Base-by-base conservation (phyloP, 106 monocot species). In the Dioscorea dumetorum region DNA sequence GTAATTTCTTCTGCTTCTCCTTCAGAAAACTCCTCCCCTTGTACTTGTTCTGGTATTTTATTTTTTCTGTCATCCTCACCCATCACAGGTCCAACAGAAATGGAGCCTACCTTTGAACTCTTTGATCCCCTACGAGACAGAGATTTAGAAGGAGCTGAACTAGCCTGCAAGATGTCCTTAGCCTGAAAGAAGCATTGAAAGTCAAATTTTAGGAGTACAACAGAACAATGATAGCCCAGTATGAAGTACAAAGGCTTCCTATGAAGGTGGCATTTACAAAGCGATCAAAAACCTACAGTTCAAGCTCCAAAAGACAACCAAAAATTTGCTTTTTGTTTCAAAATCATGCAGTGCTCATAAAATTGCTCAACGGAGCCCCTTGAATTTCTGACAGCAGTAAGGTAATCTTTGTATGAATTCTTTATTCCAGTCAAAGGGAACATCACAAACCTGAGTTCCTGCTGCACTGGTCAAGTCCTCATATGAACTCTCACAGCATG, bases 401-500 rank as follows among this genome's bases (percentile, higher is more conserved):
- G 0, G 41, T 10, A 41, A 41, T 41, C 5, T 41, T 41, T 41
- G 41, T 41, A 41, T 41, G 41, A 56, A 18, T 59, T 21, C n/a
- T 59, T 21, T 0, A 24, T 51, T 12, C 22, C 8, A 50, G 28
- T 12, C 5, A n/a, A 60, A 5, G 28, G 2, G 64, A 59, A 8
- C 20, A 21, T 17, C 5, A 21, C 57, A 59, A 18, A 93, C 93
- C 85, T 93, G 70, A 0, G 34, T 8, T 72, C 81, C 83, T 60
- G 71, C 72, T 24, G 60, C 65, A 60, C 70, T 50, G 13, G 70
- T 53, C 51, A 63, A 75, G n/a, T 61, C 31, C 21, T 28, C 76
- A 14, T 34, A 49, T 49, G 63, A 57, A 49, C 52, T 81, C 20
- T 58, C 70, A 63, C 71, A 58, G 73, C 78, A 67, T 24, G 72